Base-by-base conservation (phyloP, 2,329 filamentous ascomycete species). In the Microthyrium microscopicum region DNA sequence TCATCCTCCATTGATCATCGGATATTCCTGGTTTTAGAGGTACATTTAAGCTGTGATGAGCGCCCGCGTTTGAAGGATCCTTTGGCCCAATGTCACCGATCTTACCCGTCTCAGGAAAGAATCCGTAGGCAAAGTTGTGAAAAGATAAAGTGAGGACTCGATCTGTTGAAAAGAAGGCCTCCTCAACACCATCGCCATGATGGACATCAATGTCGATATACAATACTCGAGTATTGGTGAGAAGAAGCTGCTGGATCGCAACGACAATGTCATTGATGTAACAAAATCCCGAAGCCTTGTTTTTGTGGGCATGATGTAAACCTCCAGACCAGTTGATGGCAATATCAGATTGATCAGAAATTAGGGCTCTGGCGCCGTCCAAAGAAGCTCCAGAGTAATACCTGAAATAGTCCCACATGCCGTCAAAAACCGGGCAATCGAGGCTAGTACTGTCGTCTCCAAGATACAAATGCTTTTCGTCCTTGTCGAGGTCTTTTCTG, bases 301-400 rank as follows among this genome's bases (percentile, higher is more conserved):
- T 73, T 51, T 87, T 89, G 56, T 95, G 94, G 29, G 89, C 89
- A 50, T 98, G 89, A 55, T 98, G 89, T 20, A 98, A 68, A 8
- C 89, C 89, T 22, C 89, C 89, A 13, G 84, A 89, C 89, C 89
- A 98, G 47, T 92, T 91, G 49, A 98, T 84, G 35, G 89, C 89
- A 50, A 98, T 94, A 49, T 95, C 82, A 20, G 84, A 83, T 56
- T 93, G 80, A 30, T 75, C 68, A 47, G 81, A 78, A 50, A 77
- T 79, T 24, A 98, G 73, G 51, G 92, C 92, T 39, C 82, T 73
- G 11, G 89, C 85, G 12, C 87, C 89, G 50, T 93, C 84, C 35
- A 95, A 68, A 3, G 83, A 91, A 27, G 80, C 82, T 25, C 89
- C 89, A 2, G 83, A 79, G 46, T 92, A 95, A 47, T 94, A 74